Evolutionary conservation across 73 alveolate genomes (phyloP).

Genomic region (Effrenium voratum): DNA sequence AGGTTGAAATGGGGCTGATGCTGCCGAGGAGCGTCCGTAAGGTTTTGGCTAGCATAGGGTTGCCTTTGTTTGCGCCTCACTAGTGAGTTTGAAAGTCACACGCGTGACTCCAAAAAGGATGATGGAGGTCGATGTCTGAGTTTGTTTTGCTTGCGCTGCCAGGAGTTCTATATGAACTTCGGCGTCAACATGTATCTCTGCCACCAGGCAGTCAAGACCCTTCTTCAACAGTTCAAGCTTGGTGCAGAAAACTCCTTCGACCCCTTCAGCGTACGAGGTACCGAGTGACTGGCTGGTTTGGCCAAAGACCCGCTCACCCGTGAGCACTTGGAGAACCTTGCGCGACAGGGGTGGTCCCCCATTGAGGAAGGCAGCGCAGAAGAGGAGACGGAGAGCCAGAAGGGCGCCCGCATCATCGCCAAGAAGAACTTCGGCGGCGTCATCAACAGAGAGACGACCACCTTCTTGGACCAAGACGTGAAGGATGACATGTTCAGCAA

Average conservation of each 20-base stretch:
- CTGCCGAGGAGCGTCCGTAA: background rate
- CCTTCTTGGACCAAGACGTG: background rate
- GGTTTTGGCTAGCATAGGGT: background rate
- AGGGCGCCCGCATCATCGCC: slow-evolving; percentile 19
- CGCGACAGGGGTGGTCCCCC: slow-evolving; percentile 4
- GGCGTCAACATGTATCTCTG: slow-evolving; percentile 22
- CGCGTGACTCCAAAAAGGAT: too few species aligned
- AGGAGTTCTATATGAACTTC: slow-evolving; percentile 12
- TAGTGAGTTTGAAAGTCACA: background rate
- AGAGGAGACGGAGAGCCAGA: slow-evolving; percentile 42
- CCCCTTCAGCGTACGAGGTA: slow-evolving; percentile 6
- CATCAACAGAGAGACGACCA: background rate
- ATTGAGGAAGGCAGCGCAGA: slow-evolving; percentile 9
- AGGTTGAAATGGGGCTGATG: slow-evolving; percentile 22
- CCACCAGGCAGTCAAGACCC: slow-evolving; percentile 33
- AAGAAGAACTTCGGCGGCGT: too few species aligned
- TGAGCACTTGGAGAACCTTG: slow-evolving; percentile 19
- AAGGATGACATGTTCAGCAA: background rate
- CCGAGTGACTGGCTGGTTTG: background rate
- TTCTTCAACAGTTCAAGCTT: background rate
- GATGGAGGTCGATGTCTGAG: too few species aligned
- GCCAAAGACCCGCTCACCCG: slow-evolving; percentile 37
- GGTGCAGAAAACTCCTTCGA: background rate
- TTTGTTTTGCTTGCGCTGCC: too few species aligned
- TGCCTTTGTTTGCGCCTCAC: slow-evolving; percentile 18